Percentiles rank a stretch among this genome's conserved stretches.
These are phyloP conservation scores for Rhizopogon rudus DNA, from an alignment of 768 basidiomycete genomes.

Conservation along the genomic window DNA sequence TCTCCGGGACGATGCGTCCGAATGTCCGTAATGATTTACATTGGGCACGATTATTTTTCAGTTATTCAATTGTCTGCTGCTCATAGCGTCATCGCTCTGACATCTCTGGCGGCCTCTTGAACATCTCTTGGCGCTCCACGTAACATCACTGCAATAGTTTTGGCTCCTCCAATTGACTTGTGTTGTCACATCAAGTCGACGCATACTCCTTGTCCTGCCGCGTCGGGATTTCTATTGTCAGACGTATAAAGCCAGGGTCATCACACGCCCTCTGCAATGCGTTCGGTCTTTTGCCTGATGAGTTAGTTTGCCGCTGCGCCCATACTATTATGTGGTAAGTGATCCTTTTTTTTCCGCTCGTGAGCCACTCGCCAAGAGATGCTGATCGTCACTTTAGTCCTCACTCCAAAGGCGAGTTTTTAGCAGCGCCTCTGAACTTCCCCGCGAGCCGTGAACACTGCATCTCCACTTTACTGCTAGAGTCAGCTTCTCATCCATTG, in stretches of 20 bases:
- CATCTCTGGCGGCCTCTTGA: not conserved
- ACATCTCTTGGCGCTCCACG: not conserved
- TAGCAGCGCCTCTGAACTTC: not conserved
- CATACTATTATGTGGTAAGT: constrained; percentile 2
- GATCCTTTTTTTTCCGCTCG: not conserved
- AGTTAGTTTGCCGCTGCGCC: not conserved
- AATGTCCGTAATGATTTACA: not conserved
- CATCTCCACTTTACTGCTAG: not conserved
- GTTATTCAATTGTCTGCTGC: not conserved
- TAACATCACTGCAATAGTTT: not conserved
- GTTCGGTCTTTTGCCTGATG: not conserved
- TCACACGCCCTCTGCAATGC: constrained; percentile 1
- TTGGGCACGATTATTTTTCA: not conserved
- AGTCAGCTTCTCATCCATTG: too few species aligned
- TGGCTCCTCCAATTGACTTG: not conserved
- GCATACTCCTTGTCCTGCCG: not conserved
- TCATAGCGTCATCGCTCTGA: not conserved
- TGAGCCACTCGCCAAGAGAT: not conserved
- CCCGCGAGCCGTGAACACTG: not conserved
- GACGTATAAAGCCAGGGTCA: not conserved
- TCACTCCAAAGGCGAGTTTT: not conserved
- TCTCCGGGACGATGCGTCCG: not conserved
- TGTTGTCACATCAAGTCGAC: not conserved
- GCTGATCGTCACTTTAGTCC: not conserved
- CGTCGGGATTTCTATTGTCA: not conserved